Conservation (phyloP, 1,139 yeast species). For the Suzukiozyma palmioleophila region DNA sequence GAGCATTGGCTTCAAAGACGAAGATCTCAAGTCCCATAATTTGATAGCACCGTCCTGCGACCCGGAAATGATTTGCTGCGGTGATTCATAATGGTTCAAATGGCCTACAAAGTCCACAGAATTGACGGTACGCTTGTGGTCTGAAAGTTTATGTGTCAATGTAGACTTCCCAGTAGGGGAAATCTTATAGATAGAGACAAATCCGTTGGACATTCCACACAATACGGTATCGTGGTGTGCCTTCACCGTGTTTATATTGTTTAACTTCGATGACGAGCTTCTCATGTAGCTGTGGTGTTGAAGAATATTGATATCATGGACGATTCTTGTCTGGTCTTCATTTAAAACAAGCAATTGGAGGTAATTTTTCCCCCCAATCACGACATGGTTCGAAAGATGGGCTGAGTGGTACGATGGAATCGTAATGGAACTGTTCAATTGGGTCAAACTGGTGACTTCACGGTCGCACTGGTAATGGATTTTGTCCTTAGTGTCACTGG, state of each 20-base stretch:
- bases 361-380: slow-evolving; percentile 57
- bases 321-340: slow-evolving; percentile 31
- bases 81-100: slow-evolving; percentile 33
- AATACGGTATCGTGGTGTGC: slow-evolving; percentile 33
- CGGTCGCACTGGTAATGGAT: slow-evolving; percentile 24
- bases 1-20: slow-evolving; percentile 38
- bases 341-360: slow-evolving; percentile 46
- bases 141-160: slow-evolving; percentile 47
- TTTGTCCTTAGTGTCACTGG: slow-evolving; percentile 10
- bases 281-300: slow-evolving; percentile 39
- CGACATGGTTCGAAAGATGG: slow-evolving; percentile 35
- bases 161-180: slow-evolving; percentile 35
- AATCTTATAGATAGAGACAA: slow-evolving; percentile 30
- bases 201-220: slow-evolving; percentile 41
- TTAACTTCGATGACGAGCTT: slow-evolving; percentile 28
- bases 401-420: slow-evolving; percentile 8
- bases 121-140: slow-evolving; percentile 79
- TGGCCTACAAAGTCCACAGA: slow-evolving; percentile 58
- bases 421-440: slow-evolving; percentile 14
- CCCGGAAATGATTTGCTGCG: slow-evolving; percentile 68
- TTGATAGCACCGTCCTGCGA: slow-evolving; percentile 89
- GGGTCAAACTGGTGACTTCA: slow-evolving; percentile 26
- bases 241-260: slow-evolving; percentile 40
- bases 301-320: slow-evolving; percentile 43
- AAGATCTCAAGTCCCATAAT: slow-evolving; percentile 77